Evolutionary conservation across 768 basidiomycete genomes (phyloP), one percentile per base, ranked within the genome.

Genomic region (Termitomyces sp.): DNA sequence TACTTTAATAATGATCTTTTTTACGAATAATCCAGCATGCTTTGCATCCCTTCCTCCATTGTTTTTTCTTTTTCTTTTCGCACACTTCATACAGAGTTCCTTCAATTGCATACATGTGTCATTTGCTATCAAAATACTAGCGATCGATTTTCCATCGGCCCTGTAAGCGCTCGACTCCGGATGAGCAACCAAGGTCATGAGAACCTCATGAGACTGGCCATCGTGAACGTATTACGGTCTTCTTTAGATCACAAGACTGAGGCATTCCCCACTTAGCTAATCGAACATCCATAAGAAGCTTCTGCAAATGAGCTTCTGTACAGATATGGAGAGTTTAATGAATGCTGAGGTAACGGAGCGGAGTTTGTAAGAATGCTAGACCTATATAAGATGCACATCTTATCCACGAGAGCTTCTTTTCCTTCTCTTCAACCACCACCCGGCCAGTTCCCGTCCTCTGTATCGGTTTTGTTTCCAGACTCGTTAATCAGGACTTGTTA

Each of bases 391-490:
- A 57, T 52, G 29, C 58, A 63, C 67, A 62, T 64, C 60, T 61
- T 72, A 70, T 67, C 66, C 57, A 57, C 58, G 37, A 46, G 59
- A 53, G 61, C 61, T 62, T 65, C 68, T 67, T 65, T 64, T 63
- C 70, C 73, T 77, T 77, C 70, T 70, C 74, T 72, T 71, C 66
- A 75, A 79, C 82, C 76, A 77, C 74, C 73, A 77, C 75, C 74
- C 70, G 65, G 67, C 67, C 72, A 75, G 72, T 40, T 51, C 12
- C 40, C 35, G 73, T 82, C 48, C 23, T 77, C 72, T 71, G 76
- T 82, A 74, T 77, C 80, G 74, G 78, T 82, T 84, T 75, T 76
- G 75, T 81, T 61, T 50, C 71, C 70, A 72, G 76, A 73, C 72
- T 78, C 74, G 70, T 81, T 72, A 82, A 75, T 75, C 77, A 74